Evolutionary conservation across 768 basidiomycete genomes (phyloP).

Genomic region (Boletus pseudo-olivaceus): DNA sequence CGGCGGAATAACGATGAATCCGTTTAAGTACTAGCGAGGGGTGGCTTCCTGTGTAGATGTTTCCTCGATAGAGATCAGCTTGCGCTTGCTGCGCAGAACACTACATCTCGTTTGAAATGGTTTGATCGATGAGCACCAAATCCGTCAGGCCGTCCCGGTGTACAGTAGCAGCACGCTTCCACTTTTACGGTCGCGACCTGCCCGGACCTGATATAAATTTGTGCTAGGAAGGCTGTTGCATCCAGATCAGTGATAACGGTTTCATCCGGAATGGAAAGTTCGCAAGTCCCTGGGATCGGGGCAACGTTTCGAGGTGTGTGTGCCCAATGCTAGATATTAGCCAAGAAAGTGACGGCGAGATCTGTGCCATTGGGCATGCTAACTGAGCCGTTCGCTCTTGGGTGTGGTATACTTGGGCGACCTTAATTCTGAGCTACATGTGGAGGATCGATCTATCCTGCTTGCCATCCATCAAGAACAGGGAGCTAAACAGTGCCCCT

Average conservation of each 20-base stretch:
- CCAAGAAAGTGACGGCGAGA: background rate
- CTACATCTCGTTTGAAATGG: conserved; percentile 35
- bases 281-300: conserved; percentile 17
- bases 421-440: background rate
- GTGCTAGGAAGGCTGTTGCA: conserved; percentile 27
- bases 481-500: background rate
- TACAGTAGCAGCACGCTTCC: conserved; percentile 41
- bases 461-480: background rate
- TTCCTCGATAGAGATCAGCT: conserved; percentile 34
- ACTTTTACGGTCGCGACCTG: conserved; percentile 30
- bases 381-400: background rate
- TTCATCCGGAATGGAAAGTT: conserved; percentile 23
- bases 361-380: background rate
- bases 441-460: background rate
- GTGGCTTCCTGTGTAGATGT: background rate
- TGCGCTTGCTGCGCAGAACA: conserved; percentile 35
- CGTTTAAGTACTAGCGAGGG: background rate
- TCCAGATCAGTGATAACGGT: conserved; percentile 30
- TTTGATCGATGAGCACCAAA: conserved; percentile 34
- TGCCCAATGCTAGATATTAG: background rate
- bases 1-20: conserved; percentile 24
- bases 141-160: conserved; percentile 38
- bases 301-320: conserved; percentile 16
- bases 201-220: conserved; percentile 17
- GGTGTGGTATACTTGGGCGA: background rate